Percentiles rank a stretch among this genome's conserved stretches.
Evolutionary conservation across 2,329 filamentous ascomycete genomes (phyloP).

Genomic region (Trichophyton rubrum): DNA sequence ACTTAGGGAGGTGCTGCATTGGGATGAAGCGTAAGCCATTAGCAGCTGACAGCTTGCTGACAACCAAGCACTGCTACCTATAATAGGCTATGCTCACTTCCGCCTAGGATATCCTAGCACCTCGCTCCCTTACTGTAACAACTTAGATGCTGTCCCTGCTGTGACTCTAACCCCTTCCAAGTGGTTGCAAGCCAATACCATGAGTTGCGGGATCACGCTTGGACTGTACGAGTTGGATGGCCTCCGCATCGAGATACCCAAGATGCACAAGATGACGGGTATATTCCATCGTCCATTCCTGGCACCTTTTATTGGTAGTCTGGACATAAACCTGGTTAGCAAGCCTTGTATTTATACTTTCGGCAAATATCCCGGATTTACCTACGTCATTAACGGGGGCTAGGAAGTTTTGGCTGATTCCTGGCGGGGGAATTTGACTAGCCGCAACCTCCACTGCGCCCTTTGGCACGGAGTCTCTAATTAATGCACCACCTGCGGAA

Average conservation of each 20-base stretch:
- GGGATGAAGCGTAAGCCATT: too few species aligned
- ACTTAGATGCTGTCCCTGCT: neutral
- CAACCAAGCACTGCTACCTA: too few species aligned
- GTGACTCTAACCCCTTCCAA: neutral
- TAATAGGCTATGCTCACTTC: too few species aligned
- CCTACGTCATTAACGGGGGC: constrained; percentile 25
- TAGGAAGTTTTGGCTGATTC: constrained; percentile 24
- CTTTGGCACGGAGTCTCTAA: constrained; percentile 15
- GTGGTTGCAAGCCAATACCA: constrained; percentile 16
- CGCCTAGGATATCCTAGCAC: too few species aligned
- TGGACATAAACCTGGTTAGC: constrained; percentile 6
- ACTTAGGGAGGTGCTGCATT: too few species aligned
- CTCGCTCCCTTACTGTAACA: too few species aligned
- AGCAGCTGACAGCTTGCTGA: too few species aligned
- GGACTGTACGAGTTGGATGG: constrained; percentile 20
- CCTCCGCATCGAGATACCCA: constrained; percentile 15
- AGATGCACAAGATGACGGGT: constrained; percentile 18
- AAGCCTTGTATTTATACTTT: neutral
- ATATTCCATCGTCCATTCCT: constrained; percentile 27
- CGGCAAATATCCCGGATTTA: neutral
- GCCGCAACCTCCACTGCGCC: constrained; percentile 21
- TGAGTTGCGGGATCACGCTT: constrained; percentile 21
- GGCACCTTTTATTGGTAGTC: constrained; percentile 23
- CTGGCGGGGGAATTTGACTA: constrained; percentile 18
- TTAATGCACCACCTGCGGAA: constrained; percentile 1